These are phyloP conservation scores for Cornus controversa DNA, from an alignment of 148 eudicot species.

Conservation along the genomic window DNA sequence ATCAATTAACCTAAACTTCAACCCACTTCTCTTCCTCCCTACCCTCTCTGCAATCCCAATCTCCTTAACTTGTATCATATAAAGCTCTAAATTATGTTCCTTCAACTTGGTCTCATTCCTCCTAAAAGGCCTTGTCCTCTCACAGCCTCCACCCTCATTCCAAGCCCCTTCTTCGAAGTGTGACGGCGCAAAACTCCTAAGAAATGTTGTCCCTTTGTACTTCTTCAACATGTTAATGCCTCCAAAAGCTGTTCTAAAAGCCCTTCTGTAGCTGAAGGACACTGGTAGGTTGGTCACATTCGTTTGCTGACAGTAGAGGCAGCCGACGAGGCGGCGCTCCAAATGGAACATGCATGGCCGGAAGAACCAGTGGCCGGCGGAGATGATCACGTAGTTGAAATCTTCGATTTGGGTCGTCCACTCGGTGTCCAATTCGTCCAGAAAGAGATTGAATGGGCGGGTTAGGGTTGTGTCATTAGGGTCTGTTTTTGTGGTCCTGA, in stretches of 20 bases:
- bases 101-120: conserved; percentile 32
- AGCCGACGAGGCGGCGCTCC: conserved; percentile 34
- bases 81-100: conserved; percentile 38
- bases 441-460: conserved; percentile 39
- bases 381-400: conserved; percentile 47
- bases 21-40: conserved; percentile 44
- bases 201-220: conserved; percentile 36
- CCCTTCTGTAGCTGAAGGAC: conserved; percentile 33
- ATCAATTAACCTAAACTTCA: conserved; percentile 37
- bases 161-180: conserved; percentile 56
- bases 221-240: conserved; percentile 31
- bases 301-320: conserved; percentile 38
- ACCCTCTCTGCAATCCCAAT: conserved; percentile 31
- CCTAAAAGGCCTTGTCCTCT: conserved; percentile 33
- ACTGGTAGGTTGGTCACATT: conserved; percentile 36
- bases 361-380: conserved; percentile 58
- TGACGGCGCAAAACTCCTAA: conserved; percentile 54
- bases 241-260: conserved; percentile 42
- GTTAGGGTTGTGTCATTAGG: conserved; percentile 13
- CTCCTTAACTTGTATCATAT: conserved; percentile 41
- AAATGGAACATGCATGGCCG: conserved; percentile 41
- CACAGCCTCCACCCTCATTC: conserved; percentile 56
- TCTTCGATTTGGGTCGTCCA: conserved; percentile 48
- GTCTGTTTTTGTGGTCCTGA: conserved; percentile 23
- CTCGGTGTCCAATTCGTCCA: conserved; percentile 44